Evolutionary conservation across 2,329 filamentous ascomycete genomes (phyloP).

Genomic region (Chaetomiaceae sp.): DNA sequence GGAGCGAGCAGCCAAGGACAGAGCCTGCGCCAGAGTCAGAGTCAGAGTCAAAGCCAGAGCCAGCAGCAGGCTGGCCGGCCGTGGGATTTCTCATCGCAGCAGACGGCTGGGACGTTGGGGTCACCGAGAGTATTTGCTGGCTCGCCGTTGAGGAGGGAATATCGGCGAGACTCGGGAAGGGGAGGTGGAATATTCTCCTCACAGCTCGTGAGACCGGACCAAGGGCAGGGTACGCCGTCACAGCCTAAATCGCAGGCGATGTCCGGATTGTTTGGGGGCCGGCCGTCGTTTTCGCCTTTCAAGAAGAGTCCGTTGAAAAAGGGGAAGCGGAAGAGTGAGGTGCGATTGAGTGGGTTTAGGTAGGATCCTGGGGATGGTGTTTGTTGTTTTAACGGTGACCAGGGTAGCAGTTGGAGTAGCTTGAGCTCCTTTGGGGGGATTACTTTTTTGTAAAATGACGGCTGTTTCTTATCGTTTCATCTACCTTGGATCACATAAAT

Average conservation of each 20-base stretch:
- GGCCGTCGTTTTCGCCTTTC: constrained; percentile 17
- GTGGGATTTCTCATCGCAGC: constrained; percentile 13
- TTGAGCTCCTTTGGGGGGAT: not conserved
- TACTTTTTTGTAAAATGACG: no score
- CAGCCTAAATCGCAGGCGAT: constrained; percentile 23
- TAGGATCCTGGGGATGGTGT: constrained; percentile 1
- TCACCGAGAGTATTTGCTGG: constrained; percentile 14
- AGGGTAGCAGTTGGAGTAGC: not conserved
- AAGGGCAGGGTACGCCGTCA: constrained; percentile 16
- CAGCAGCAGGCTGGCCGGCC: constrained; percentile 1
- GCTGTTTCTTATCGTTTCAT: no score
- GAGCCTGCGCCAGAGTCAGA: not conserved
- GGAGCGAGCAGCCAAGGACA: not conserved
- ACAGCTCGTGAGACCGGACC: not conserved
- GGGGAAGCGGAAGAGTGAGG: constrained; percentile 22
- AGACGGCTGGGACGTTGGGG: not conserved
- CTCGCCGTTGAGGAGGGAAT: constrained; percentile 17
- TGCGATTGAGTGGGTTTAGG: constrained; percentile 22
- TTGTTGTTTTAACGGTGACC: no score
- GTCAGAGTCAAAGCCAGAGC: not conserved
- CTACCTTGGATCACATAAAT: no score
- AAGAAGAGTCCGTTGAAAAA: constrained; percentile 19
- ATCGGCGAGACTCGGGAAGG: constrained; percentile 10
- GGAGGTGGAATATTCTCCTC: not conserved
- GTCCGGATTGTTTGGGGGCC: constrained; percentile 21